Conservation (phyloP, 371 early-diverging fungal genomes). For the Mortierella sp. region DNA sequence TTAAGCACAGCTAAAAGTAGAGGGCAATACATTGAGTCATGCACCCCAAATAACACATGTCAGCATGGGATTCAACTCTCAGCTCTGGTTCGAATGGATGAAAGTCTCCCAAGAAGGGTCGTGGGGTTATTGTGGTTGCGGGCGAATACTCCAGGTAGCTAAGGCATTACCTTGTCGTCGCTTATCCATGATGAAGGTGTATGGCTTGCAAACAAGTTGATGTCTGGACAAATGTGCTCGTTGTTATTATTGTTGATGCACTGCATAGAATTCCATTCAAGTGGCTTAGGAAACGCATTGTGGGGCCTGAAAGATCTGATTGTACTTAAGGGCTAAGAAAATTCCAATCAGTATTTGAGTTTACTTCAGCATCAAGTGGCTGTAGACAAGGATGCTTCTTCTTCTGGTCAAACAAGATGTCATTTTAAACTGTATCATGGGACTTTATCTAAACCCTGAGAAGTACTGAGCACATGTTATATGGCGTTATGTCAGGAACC, state of each 20-base stretch:
- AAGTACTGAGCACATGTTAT: no score
- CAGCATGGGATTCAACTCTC: background rate
- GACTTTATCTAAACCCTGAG: no score
- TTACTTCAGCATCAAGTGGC: no score
- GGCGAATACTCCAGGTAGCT: background rate
- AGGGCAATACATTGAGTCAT: background rate
- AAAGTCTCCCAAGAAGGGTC: background rate
- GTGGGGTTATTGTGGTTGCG: background rate
- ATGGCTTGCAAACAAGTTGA: background rate
- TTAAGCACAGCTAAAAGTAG: constrained; percentile 36
- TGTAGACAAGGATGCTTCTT: no score
- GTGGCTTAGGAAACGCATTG: background rate
- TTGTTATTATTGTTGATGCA: constrained; percentile 4
- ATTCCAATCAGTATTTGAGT: no score
- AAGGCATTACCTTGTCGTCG: constrained; percentile 44
- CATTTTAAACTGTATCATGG: no score
- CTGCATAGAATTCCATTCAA: background rate
- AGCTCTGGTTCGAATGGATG: background rate
- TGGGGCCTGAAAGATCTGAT: no score
- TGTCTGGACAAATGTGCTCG: background rate
- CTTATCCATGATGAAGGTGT: constrained; percentile 37
- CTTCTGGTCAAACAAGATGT: no score
- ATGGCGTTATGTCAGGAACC: background rate
- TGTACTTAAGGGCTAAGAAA: background rate
- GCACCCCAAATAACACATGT: background rate